Conservation (phyloP, 352 stramenopile species). For the Pythium grandisporangium region DNA sequence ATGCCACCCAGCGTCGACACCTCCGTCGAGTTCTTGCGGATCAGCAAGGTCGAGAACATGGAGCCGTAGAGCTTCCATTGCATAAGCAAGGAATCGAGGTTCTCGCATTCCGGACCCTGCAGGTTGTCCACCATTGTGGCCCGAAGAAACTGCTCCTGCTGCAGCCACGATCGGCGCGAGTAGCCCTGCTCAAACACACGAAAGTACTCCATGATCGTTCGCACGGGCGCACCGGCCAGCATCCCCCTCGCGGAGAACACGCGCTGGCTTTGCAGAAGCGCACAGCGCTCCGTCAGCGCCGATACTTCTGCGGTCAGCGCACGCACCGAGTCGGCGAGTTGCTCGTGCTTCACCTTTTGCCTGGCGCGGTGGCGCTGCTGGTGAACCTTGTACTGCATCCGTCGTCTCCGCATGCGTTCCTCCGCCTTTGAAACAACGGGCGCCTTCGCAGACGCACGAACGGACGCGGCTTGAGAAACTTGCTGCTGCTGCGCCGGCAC, state of each 20-base stretch:
- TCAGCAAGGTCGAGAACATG: constrained; percentile 29
- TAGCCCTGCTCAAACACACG: constrained; percentile 40
- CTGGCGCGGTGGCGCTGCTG: constrained; percentile 58
- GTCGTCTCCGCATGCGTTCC: constrained; percentile 32
- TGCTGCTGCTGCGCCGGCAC: too few relatives aligned
- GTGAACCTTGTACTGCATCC: constrained; percentile 61
- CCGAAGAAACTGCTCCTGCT: constrained; percentile 46
- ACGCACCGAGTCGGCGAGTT: constrained; percentile 30
- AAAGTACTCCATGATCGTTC: constrained; percentile 43
- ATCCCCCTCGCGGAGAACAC: constrained; percentile 23
- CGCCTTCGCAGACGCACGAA: too few relatives aligned
- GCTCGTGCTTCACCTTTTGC: constrained; percentile 39
- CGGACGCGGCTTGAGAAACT: too few relatives aligned
- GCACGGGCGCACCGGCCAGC: constrained; percentile 15
- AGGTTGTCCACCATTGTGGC: constrained; percentile 33
- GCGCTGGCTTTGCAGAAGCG: constrained; percentile 18
- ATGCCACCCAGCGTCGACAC: constrained; percentile 23
- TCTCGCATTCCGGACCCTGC: constrained; percentile 37
- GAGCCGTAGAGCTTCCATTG: constrained; percentile 45
- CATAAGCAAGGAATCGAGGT: constrained; percentile 30
- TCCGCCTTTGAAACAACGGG: too few relatives aligned
- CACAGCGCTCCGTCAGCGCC: constrained; percentile 19
- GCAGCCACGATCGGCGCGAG: constrained; percentile 3
- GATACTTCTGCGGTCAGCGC: constrained; percentile 26
- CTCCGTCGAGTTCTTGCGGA: constrained; percentile 17